Evolutionary conservation across 140 eudicot species (phyloP).

Genomic region (Erigeron philadelphicus): DNA sequence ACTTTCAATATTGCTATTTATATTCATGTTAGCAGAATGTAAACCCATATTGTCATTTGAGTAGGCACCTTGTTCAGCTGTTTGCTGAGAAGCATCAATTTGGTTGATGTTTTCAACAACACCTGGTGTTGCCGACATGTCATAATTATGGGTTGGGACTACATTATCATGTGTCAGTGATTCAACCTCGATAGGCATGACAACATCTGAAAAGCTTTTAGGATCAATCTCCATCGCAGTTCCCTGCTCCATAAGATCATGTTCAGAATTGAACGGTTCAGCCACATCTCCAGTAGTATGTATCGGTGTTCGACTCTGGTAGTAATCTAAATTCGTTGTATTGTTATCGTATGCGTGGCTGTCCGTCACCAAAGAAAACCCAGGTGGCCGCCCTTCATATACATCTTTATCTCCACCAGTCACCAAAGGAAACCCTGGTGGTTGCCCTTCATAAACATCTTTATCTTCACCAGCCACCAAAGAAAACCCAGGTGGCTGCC

Average conservation of each 20-base stretch:
- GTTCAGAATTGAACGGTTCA: conserved; percentile 28
- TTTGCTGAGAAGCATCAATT: conserved; percentile 25
- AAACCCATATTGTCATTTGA: conserved; percentile 22
- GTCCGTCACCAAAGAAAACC: conserved; percentile 24
- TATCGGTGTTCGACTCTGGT: conserved; percentile 23
- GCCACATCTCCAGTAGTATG: conserved; percentile 21
- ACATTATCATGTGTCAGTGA: conserved; percentile 25
- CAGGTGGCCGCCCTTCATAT: conserved; percentile 28
- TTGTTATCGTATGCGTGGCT: conserved; percentile 26
- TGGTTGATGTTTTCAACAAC: conserved; percentile 23
- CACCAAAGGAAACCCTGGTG: conserved; percentile 26
- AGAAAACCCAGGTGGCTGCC: conserved; percentile 33
- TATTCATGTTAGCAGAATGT: conserved; percentile 23
- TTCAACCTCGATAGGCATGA: conserved; percentile 22
- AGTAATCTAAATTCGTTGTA: conserved; percentile 14
- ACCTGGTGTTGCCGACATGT: conserved; percentile 29
- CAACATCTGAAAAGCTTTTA: conserved; percentile 28
- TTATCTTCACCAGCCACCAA: conserved; percentile 21
- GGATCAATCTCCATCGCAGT: conserved; percentile 37
- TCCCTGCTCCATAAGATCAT: conserved; percentile 26
- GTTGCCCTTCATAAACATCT: conserved; percentile 27
- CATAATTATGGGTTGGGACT: conserved; percentile 21
- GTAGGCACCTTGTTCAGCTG: conserved; percentile 24
- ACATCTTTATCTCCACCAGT: conserved; percentile 29
- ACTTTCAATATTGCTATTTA: conserved; percentile 17